These are phyloP conservation scores for Boehmeria nivea DNA, from an alignment of 306 rosid species.

Conservation along the genomic window DNA sequence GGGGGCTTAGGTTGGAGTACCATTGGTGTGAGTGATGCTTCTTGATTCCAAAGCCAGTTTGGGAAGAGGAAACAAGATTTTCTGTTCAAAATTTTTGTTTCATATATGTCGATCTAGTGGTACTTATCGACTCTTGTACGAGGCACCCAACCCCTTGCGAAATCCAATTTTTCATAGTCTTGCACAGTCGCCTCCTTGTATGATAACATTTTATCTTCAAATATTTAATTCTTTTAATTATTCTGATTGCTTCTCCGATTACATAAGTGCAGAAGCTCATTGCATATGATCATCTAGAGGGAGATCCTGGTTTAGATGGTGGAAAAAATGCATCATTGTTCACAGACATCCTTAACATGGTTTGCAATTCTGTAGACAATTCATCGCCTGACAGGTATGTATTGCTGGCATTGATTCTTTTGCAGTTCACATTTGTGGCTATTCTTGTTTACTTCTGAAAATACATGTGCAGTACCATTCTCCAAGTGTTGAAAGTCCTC, in stretches of 20 bases:
- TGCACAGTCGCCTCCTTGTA: conserved; percentile 8
- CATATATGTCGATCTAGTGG: background rate
- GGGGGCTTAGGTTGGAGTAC: background rate
- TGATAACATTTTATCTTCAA: conserved; percentile 2
- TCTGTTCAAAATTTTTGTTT: background rate
- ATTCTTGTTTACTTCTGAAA: conserved; percentile 26
- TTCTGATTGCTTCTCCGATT: conserved; percentile 23
- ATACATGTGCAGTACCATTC: conserved; percentile 70
- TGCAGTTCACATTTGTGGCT: conserved; percentile 23
- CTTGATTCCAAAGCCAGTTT: background rate
- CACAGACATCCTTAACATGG: conserved; percentile 82
- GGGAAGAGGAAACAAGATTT: background rate
- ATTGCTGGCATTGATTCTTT: conserved; percentile 9
- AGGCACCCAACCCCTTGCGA: background rate
- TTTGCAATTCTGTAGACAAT: conserved; percentile 80
- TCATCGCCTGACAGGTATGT: conserved; percentile 91
- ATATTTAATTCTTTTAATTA: conserved; percentile 13
- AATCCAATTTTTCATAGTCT: background rate
- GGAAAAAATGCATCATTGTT: conserved; percentile 71
- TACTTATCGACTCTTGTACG: background rate
- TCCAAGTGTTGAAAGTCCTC: conserved; percentile 99
- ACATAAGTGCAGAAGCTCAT: conserved; percentile 78
- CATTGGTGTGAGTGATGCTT: background rate
- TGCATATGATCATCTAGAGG: conserved; percentile 97
- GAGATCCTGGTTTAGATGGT: conserved; percentile 96